These are phyloP conservation scores for Wickerhamomyces silvicola DNA, from an alignment of 805 yeast genomes.

Conservation along the genomic window DNA sequence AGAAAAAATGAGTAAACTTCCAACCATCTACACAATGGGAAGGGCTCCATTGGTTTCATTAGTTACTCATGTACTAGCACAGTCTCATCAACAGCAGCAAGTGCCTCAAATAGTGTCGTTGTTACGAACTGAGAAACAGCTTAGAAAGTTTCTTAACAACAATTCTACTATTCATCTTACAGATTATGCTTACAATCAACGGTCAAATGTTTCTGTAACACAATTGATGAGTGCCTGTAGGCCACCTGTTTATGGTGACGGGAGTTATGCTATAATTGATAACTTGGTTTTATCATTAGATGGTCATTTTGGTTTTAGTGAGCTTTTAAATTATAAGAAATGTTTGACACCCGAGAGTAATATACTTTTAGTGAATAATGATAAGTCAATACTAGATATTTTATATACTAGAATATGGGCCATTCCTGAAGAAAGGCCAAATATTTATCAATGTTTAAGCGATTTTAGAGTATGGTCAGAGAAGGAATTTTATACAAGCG, in stretches of 20 bases:
- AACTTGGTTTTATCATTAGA: conserved; percentile 14
- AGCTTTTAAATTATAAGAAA: conserved; percentile 12
- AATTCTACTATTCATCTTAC: conserved; percentile 31
- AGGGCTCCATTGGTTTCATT: conserved; percentile 37
- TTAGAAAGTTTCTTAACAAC: conserved; percentile 33
- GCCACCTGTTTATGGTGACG: conserved; percentile 19
- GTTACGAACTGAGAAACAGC: conserved; percentile 34
- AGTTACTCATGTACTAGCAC: conserved; percentile 33
- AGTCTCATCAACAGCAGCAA: conserved; percentile 29
- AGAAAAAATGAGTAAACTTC: too few relatives aligned
- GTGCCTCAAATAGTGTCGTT: conserved; percentile 36
- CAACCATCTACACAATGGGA: conserved; percentile 37
- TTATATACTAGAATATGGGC: conserved; percentile 52
- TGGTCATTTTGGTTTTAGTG: conserved; percentile 12
- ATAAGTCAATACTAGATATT: conserved; percentile 47
- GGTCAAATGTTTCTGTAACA: conserved; percentile 2
- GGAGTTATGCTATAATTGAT: conserved; percentile 14
- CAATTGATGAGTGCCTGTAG: conserved; percentile 19
- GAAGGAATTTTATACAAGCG: conserved; percentile 32
- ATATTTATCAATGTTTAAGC: conserved; percentile 39
- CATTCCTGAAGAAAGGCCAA: conserved; percentile 38
- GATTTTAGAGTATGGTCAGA: conserved; percentile 59
- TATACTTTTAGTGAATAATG: conserved; percentile 61
- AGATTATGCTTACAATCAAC: conserved; percentile 7
- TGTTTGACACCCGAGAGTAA: conserved; percentile 37